A percentile compares a stretch with the other conserved stretches of the same genome.
Conservation (phyloP, 1,284 basidiomycete genomes). For the Marasmius fiardii region DNA sequence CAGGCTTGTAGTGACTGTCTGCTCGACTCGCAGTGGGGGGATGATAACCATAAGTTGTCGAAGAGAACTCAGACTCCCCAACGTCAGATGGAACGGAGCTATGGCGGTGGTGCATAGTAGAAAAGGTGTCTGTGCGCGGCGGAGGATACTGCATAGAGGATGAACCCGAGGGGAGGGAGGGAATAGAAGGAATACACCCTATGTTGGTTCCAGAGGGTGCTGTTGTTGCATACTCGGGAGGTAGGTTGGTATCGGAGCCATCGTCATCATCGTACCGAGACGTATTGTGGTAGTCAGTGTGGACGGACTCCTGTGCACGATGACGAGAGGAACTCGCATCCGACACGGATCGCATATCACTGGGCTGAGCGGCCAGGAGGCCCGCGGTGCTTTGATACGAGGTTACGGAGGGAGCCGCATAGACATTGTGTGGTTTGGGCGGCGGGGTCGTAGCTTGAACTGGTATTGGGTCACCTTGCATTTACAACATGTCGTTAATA, state of each 20-base stretch:
- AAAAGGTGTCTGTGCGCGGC: background rate
- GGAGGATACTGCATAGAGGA: background rate
- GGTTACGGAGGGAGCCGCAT: background rate
- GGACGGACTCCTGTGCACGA: background rate
- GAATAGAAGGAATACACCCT: background rate
- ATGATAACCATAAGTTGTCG: background rate
- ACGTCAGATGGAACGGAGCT: background rate
- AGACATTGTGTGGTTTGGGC: background rate
- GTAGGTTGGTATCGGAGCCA: background rate
- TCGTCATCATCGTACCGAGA: background rate
- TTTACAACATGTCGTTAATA: background rate
- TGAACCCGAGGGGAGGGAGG: background rate
- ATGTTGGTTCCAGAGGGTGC: background rate
- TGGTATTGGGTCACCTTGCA: background rate
- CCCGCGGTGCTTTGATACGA: background rate
- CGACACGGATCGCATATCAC: background rate
- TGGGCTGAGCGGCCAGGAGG: background rate
- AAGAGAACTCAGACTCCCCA: background rate
- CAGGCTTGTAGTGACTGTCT: background rate
- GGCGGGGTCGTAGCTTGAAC: background rate
- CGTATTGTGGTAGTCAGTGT: background rate
- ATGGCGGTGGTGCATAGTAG: constrained; percentile 1
- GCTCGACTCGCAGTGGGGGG: background rate
- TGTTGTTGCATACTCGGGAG: constrained; percentile 1
- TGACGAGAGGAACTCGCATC: background rate